phyloP scores from a whole-genome alignment of 371 early-diverging fungal genomes.

The Fennellomyces sp. region DNA sequence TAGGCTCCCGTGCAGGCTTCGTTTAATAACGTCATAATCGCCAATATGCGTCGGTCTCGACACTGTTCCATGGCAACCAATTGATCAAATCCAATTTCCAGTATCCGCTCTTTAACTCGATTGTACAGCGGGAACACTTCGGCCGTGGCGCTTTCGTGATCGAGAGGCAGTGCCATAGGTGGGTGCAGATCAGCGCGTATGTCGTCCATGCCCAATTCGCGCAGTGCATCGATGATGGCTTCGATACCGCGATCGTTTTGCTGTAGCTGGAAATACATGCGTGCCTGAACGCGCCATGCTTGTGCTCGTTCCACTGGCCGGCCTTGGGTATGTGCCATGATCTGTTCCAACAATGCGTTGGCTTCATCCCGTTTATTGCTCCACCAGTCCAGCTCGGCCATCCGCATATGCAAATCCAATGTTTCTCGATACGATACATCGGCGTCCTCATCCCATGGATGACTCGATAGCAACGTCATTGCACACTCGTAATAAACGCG shows the following conservation, averaged over 20 bases:
- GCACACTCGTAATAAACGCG: conserved; percentile 32
- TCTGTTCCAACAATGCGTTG: conserved; percentile 16
- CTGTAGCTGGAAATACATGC: conserved; percentile 36
- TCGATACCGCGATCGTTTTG: conserved; percentile 34
- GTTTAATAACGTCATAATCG: conserved; percentile 36
- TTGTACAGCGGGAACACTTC: conserved; percentile 14
- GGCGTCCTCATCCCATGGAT: conserved; percentile 29
- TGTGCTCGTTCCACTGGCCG: conserved; percentile 37
- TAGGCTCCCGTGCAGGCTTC: conserved; percentile 47
- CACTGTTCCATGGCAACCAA: conserved; percentile 20
- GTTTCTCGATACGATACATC: conserved; percentile 41
- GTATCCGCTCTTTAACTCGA: conserved; percentile 16
- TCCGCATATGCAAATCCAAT: conserved; percentile 33
- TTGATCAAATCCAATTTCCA: conserved; percentile 25
- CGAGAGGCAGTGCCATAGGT: conserved; percentile 3
- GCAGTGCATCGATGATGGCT: conserved; percentile 32
- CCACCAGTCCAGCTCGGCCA: conserved; percentile 30
- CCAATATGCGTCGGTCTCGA: conserved; percentile 20
- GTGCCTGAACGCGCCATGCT: conserved; percentile 39
- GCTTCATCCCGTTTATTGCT: conserved; percentile 21
- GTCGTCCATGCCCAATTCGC: conserved; percentile 28
- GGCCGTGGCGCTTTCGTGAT: background rate
- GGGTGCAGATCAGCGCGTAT: conserved; percentile 2
- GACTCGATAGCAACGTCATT: conserved; percentile 19
- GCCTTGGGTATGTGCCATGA: conserved; percentile 29